phyloP scores from a whole-genome alignment of 352 stramenopile genomes.

The Phytophthora melonis region DNA sequence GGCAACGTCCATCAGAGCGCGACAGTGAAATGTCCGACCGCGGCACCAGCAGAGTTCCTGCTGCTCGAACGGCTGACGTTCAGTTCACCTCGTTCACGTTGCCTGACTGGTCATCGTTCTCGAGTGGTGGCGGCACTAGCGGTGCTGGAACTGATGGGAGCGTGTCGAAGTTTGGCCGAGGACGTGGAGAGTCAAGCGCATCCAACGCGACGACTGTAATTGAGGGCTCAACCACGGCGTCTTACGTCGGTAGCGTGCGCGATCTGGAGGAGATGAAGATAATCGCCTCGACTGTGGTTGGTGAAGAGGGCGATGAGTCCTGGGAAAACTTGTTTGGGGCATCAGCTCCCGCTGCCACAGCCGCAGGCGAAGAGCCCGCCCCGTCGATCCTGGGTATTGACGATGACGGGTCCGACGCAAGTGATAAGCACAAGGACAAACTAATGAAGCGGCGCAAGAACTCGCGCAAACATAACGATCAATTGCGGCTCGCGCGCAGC shows the following conservation, averaged over 20 bases:
- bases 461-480: conserved; percentile 75
- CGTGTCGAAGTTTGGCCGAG: conserved; percentile 45
- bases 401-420: conserved; percentile 35
- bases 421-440: conserved; percentile 51
- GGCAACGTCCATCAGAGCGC: conserved; percentile 26
- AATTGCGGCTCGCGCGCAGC: conserved; percentile 63
- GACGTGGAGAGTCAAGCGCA: conserved; percentile 44
- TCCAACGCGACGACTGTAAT: conserved; percentile 50
- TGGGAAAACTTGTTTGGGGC: conserved; percentile 80
- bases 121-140: conserved; percentile 30
- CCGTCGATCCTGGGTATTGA: conserved; percentile 43
- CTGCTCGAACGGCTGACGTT: conserved; percentile 43
- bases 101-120: conserved; percentile 69
- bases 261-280: conserved; percentile 77
- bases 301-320: conserved; percentile 53
- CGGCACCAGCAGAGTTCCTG: conserved; percentile 35
- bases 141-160: conserved; percentile 27
- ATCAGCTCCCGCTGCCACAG: conserved; percentile 11
- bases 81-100: conserved; percentile 72
- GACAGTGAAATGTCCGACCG: conserved; percentile 35
- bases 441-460: conserved; percentile 70
- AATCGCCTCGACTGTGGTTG: conserved; percentile 60
- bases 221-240: conserved; percentile 52
- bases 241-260: conserved; percentile 45
- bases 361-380: conserved; percentile 29